phyloP scores from a whole-genome alignment of 176 grass and related monocot genomes.

The Oryza officinalis region DNA sequence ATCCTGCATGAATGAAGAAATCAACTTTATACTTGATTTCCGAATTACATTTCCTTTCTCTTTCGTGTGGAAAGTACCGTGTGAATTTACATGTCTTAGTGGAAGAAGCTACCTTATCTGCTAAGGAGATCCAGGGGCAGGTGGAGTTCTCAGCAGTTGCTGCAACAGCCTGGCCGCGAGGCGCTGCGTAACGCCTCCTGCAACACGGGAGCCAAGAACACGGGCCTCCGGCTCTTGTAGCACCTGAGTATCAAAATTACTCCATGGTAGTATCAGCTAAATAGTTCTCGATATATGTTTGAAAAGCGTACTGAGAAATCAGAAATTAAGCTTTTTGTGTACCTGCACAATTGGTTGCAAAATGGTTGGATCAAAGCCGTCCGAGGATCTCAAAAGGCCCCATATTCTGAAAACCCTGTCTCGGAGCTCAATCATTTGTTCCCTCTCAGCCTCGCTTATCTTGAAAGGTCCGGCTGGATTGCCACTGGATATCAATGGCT shows the following conservation, averaged over 20 bases:
- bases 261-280: background rate
- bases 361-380: constrained; percentile 91
- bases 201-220: constrained; percentile 67
- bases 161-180: constrained; percentile 82
- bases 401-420: constrained; percentile 80
- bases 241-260: constrained; percentile 49
- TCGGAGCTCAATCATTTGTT: constrained; percentile 78
- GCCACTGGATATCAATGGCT: constrained; percentile 65
- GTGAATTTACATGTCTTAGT: constrained; percentile 56
- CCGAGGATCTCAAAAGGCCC: constrained; percentile 82
- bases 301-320: background rate
- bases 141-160: constrained; percentile 62
- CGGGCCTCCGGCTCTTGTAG: constrained; percentile 84
- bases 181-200: constrained; percentile 85
- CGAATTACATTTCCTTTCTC: constrained; percentile 38
- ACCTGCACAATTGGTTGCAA: constrained; percentile 93
- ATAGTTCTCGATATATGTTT: background rate
- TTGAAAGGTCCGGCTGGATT: constrained; percentile 68
- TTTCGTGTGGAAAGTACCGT: constrained; percentile 36
- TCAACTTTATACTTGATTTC: constrained; percentile 34
- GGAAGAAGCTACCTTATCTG: constrained; percentile 29
- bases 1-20: constrained; percentile 40
- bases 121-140: constrained; percentile 33
- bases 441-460: constrained; percentile 60
- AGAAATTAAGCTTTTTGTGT: too few relatives aligned